These are phyloP conservation scores for Avena atlantica DNA, from an alignment of 176 grass and related monocot genomes.

Conservation along the genomic window DNA sequence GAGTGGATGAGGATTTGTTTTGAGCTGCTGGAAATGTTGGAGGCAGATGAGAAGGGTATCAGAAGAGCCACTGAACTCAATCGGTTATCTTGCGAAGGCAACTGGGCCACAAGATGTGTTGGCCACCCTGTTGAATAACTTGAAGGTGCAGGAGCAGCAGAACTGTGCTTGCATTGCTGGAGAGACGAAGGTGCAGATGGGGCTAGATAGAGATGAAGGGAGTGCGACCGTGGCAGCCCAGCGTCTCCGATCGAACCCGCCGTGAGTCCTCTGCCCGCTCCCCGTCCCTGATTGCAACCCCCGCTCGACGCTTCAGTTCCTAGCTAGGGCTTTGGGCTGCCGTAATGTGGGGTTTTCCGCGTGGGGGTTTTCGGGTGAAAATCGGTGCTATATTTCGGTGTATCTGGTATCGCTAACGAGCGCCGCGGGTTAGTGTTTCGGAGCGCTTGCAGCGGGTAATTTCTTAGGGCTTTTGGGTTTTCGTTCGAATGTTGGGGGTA, in stretches of 20 bases:
- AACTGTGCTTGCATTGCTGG: slow-evolving; percentile 93
- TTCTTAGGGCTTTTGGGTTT: slow-evolving; percentile 9
- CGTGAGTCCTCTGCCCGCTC: slow-evolving; percentile 42
- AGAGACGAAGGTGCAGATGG: neutral
- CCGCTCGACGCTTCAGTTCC: slow-evolving; percentile 16
- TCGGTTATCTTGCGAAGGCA: slow-evolving; percentile 99
- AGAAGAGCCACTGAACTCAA: slow-evolving; percentile 96
- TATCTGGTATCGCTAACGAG: neutral
- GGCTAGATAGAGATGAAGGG: neutral
- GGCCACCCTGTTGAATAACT: slow-evolving; percentile 88
- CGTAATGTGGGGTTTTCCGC: slow-evolving; percentile 38
- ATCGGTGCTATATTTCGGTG: neutral
- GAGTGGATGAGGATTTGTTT: slow-evolving; percentile 41
- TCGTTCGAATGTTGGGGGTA: neutral
- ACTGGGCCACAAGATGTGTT: slow-evolving; percentile 94
- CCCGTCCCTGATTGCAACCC: slow-evolving; percentile 38
- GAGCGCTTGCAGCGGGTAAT: neutral
- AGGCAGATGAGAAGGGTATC: slow-evolving; percentile 96
- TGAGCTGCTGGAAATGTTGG: slow-evolving; percentile 96
- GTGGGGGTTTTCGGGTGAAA: neutral
- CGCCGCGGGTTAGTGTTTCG: neutral
- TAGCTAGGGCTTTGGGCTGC: slow-evolving; percentile 42
- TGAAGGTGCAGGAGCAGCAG: slow-evolving; percentile 94
- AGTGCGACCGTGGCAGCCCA: no score
- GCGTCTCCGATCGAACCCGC: slow-evolving; percentile 14